Conservation (phyloP, 192 early-diverging fungal species). For the Lobosporangium transversale region DNA sequence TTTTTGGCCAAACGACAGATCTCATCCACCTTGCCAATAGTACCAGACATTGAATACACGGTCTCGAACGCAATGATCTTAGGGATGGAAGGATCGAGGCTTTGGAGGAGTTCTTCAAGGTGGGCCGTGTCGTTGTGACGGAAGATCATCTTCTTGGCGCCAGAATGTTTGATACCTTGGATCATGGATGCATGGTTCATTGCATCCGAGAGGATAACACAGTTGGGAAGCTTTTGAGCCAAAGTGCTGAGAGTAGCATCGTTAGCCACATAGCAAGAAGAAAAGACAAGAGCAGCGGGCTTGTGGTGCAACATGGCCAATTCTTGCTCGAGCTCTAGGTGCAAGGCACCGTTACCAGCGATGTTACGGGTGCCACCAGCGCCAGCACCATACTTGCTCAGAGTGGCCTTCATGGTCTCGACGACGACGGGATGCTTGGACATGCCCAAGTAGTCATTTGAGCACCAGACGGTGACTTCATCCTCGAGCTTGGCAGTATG, state of each 20-base stretch:
- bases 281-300: constrained; percentile 91
- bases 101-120: constrained; percentile 85
- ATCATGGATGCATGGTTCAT: constrained; percentile 99
- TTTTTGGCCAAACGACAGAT: constrained; percentile 90
- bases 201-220: constrained; percentile 94
- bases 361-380: constrained; percentile 99
- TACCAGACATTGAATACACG: constrained; percentile 98
- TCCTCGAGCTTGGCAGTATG: constrained; percentile 88
- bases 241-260: constrained; percentile 94
- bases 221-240: constrained; percentile 86
- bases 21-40: constrained; percentile 90
- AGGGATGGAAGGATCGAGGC: constrained; percentile 82
- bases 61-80: constrained; percentile 97
- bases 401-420: constrained; percentile 92
- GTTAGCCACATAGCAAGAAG: constrained; percentile 98
- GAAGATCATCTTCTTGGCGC: constrained; percentile 89
- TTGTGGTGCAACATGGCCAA: constrained; percentile 94
- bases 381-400: constrained; percentile 97
- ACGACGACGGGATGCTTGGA: constrained; percentile 86
- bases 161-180: constrained; percentile 94
- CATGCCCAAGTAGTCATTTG: constrained; percentile 99
- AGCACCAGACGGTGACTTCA: constrained; percentile 98
- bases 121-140: constrained; percentile 93
- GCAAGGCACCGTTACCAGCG: constrained; percentile 96
- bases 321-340: constrained; percentile 91